Percentiles rank a stretch among this genome's conserved stretches.
Conservation (phyloP, 2,329 filamentous ascomycete species). For the Fusarium nematophilum region DNA sequence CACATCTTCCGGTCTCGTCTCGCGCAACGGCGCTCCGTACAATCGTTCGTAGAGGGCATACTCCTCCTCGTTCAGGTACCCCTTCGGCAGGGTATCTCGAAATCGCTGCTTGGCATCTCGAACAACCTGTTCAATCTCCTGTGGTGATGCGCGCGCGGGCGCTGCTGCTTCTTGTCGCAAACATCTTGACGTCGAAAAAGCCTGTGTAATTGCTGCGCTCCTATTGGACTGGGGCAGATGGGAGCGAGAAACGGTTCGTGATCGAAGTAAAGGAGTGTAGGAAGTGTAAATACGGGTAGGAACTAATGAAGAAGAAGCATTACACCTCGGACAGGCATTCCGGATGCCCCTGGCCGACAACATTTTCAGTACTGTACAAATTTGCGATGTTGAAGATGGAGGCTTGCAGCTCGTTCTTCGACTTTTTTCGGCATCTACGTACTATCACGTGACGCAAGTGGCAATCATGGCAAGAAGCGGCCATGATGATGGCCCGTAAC, state of each 20-base stretch:
- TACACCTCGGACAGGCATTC: conserved; percentile 48
- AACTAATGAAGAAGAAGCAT: conserved; percentile 24
- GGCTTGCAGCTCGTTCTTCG: conserved; percentile 16
- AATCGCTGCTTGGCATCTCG: conserved; percentile 79
- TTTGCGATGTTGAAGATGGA: conserved; percentile 21
- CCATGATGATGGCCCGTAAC: conserved; percentile 14
- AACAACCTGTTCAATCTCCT: conserved; percentile 71
- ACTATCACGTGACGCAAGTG: conserved; percentile 45
- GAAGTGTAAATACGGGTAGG: conserved; percentile 21
- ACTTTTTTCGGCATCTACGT: conserved; percentile 40
- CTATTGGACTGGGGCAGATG: conserved; percentile 40
- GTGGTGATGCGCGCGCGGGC: conserved; percentile 16
- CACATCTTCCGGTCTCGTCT: conserved; percentile 69
- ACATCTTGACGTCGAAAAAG: conserved; percentile 45
- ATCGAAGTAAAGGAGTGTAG: conserved; percentile 27
- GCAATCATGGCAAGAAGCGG: background rate
- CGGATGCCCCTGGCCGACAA: conserved; percentile 49
- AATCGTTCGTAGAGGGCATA: conserved; percentile 80
- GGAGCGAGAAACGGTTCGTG: conserved; percentile 28
- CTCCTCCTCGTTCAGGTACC: conserved; percentile 76
- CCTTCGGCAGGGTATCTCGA: conserved; percentile 79
- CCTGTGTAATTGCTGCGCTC: conserved; percentile 42
- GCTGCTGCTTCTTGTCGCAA: conserved; percentile 35
- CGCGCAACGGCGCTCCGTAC: conserved; percentile 79
- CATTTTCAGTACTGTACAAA: conserved; percentile 46